These are phyloP conservation scores for Colletotrichum falcatum DNA, from an alignment of 2,329 filamentous ascomycete species.

Conservation along the genomic window DNA sequence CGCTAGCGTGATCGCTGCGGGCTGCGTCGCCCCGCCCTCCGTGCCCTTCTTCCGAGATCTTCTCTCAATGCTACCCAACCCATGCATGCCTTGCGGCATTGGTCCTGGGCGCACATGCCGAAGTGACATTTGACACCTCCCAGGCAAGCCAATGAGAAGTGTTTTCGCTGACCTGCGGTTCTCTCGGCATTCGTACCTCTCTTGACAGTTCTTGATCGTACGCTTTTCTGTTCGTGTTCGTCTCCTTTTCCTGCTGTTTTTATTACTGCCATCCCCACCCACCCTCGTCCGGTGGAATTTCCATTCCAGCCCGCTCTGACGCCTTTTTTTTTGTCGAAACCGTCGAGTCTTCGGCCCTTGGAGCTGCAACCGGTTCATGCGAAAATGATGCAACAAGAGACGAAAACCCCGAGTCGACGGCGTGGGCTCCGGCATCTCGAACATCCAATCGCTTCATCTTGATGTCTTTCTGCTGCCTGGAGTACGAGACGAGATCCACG, in stretches of 20 bases:
- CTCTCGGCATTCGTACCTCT: no score
- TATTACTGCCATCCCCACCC: no score
- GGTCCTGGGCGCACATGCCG: background rate
- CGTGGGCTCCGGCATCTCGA: slow-evolving; percentile 18
- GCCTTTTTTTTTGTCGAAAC: background rate
- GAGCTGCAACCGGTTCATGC: background rate
- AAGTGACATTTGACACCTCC: background rate
- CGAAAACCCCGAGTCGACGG: slow-evolving; percentile 5
- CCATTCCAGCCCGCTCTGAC: background rate
- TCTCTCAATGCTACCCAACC: background rate
- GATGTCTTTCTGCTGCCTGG: slow-evolving; percentile 7
- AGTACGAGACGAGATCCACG: slow-evolving; percentile 1
- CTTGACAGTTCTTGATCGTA: background rate
- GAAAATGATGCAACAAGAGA: background rate
- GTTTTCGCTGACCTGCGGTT: background rate
- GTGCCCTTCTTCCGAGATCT: background rate
- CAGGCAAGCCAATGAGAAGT: background rate
- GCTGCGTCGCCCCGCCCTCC: background rate
- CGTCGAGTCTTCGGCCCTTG: slow-evolving; percentile 15
- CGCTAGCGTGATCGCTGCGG: background rate
- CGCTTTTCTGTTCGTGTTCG: background rate
- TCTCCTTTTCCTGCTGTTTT: background rate
- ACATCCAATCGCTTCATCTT: background rate
- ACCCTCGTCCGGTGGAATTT: background rate
- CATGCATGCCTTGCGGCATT: slow-evolving; percentile 17